Evolutionary conservation across 305 asterid genomes (phyloP), one percentile per base, ranked within the genome.

Genomic region (Lippia alba): DNA sequence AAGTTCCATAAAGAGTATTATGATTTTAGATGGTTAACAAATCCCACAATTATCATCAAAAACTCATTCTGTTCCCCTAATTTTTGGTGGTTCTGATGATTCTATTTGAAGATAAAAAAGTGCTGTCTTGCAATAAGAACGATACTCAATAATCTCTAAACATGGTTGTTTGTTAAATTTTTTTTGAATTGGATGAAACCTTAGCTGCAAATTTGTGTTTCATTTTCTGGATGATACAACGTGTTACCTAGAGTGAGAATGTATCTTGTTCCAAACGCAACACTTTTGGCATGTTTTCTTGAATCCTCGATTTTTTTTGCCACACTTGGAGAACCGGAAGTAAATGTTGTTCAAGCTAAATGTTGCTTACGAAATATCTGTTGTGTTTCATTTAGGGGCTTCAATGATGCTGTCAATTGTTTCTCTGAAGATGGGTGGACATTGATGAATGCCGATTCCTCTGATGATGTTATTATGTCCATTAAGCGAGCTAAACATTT

Each of bases 361-460:
- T 36, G 41, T 36, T 5, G 6, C 41, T 36, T 2, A 36, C 41
- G 6, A 36, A 36, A 36, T 36, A 36, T 36, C 41, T 36, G 9
- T 36, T 3, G 41, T 36, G 64, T 62, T 64, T 51, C 66, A 11
- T 48, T 45, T 66, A 82, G 87, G 83, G 70, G 77, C 60, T 84
- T 80, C 81, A 80, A 76, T 49, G 84, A 78, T 10, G 87, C 85
- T 48, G 66, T 82, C 60, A 79, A 69, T 72, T 69, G 81, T 49
- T 76, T 82, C 64, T 48, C 70, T 46, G 84, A 82, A 76, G 89
- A 85, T 68, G 85, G 85, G 18, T 82, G 87, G 87, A 64, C 76
- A 30, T 24, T 71, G 77, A 56, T 78, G 77, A 74, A 72, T 33
- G 66, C 56, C 24, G 74, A 75, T 45, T 61, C 64, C 34, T 33